A percentile compares a stretch with the other conserved stretches of the same genome.
Evolutionary conservation across 176 grass and related monocot genomes (phyloP).

Genomic region (Puccinellia tenuiflora): DNA sequence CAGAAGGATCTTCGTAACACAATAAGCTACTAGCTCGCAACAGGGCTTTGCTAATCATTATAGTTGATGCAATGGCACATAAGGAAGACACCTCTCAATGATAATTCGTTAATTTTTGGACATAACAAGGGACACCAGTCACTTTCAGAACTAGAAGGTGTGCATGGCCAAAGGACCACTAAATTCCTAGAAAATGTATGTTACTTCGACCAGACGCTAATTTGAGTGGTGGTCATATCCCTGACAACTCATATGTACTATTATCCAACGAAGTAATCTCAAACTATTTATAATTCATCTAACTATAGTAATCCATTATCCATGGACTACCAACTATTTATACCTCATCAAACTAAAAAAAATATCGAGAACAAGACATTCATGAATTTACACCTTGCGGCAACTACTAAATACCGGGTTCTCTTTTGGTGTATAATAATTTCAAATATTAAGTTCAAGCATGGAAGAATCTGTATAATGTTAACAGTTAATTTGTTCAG

Average conservation of each 20-base stretch:
- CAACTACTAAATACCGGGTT: conserved; percentile 4
- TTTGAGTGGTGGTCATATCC: background rate
- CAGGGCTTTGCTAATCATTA: background rate
- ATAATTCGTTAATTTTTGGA: background rate
- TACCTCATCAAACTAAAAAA: too few relatives aligned
- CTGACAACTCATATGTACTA: conserved; percentile 17
- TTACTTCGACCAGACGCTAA: background rate
- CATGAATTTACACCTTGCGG: background rate
- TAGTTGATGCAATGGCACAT: conserved; percentile 9
- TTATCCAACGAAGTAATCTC: conserved; percentile 1
- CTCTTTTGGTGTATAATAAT: conserved; percentile 8
- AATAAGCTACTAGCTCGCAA: background rate
- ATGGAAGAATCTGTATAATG: background rate
- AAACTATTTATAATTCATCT: background rate
- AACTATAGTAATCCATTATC: conserved; percentile 1
- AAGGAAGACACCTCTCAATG: background rate
- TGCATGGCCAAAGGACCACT: conserved; percentile 11
- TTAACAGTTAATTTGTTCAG: background rate
- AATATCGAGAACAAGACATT: background rate
- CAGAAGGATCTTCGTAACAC: background rate
- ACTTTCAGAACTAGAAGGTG: conserved; percentile 7
- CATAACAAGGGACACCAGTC: conserved; percentile 8
- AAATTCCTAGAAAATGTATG: background rate
- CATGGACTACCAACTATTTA: background rate
- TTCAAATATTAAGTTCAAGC: background rate